These are phyloP conservation scores for Dissophora globulifera DNA, from an alignment of 192 early-diverging fungal genomes.

Conservation along the genomic window DNA sequence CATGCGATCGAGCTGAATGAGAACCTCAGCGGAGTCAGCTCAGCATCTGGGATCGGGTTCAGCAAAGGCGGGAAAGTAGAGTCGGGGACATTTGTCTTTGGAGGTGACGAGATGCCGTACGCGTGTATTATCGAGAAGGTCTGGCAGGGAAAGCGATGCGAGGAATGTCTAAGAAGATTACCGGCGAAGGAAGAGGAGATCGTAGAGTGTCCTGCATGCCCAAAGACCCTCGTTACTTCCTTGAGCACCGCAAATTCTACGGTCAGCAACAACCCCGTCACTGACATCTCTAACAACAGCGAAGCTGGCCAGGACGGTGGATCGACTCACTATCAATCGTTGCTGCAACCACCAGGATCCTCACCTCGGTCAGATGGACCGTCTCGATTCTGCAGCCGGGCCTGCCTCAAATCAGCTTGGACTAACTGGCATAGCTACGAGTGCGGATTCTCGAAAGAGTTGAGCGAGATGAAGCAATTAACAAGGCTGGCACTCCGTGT, in stretches of 20 bases:
- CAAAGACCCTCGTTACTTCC: background rate
- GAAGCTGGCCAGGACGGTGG: too few relatives aligned
- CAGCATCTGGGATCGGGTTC: background rate
- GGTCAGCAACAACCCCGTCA: too few relatives aligned
- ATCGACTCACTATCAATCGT: too few relatives aligned
- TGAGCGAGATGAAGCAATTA: slow-evolving; percentile 8
- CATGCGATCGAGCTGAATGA: slow-evolving; percentile 26
- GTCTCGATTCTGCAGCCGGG: slow-evolving; percentile 22
- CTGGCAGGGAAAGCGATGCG: slow-evolving; percentile 36
- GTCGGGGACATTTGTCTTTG: slow-evolving; percentile 31
- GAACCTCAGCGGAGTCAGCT: background rate
- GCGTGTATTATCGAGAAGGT: slow-evolving; percentile 25
- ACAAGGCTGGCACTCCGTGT: slow-evolving; percentile 23
- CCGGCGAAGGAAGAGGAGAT: background rate
- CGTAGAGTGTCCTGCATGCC: slow-evolving; percentile 17
- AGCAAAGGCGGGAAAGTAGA: slow-evolving; percentile 7
- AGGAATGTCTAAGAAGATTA: slow-evolving; percentile 26
- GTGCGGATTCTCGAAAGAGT: slow-evolving; percentile 5
- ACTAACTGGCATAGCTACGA: slow-evolving; percentile 39
- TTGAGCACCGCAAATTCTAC: background rate
- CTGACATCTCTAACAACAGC: too few relatives aligned
- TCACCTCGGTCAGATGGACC: background rate
- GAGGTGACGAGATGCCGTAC: slow-evolving; percentile 35
- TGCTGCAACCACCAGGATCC: too few relatives aligned
- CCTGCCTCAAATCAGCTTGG: slow-evolving; percentile 29